Conservation (phyloP, 306 rosid genomes). For the Prunus dulcis region DNA sequence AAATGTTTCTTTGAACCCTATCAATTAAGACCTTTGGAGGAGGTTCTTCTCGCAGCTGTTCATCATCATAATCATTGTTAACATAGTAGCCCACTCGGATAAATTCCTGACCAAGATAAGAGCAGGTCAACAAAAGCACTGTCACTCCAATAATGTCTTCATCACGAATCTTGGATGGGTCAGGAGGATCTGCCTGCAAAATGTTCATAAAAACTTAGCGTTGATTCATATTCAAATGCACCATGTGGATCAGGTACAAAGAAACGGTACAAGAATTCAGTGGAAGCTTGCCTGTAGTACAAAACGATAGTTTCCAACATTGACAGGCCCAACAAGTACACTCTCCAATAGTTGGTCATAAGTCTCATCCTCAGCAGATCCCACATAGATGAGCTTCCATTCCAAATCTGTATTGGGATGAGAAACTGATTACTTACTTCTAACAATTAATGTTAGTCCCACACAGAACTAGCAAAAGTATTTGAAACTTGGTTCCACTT, state of each 20-base stretch:
- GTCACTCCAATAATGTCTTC: conserved; percentile 92
- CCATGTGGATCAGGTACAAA: neutral
- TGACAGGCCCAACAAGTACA: conserved; percentile 91
- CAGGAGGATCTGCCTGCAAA: conserved; percentile 90
- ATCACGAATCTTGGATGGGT: conserved; percentile 86
- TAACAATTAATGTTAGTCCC: no score
- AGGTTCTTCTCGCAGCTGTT: conserved; percentile 92
- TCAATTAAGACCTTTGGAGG: conserved; percentile 68
- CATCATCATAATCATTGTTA: conserved; percentile 91
- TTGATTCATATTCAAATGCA: no score
- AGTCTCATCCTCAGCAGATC: conserved; percentile 91
- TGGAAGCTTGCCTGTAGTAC: conserved; percentile 61
- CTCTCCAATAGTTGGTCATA: conserved; percentile 90
- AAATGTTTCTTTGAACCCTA: conserved; percentile 81
- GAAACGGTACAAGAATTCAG: neutral
- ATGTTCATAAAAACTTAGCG: conserved; percentile 14
- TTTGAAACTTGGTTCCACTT: neutral
- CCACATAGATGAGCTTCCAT: conserved; percentile 92
- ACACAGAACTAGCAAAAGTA: neutral
- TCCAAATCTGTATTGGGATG: conserved; percentile 57
- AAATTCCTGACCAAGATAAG: conserved; percentile 87
- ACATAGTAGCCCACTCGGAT: conserved; percentile 87
- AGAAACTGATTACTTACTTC: no score
- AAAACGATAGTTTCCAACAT: conserved; percentile 88
- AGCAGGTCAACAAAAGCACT: conserved; percentile 75